Evolutionary conservation across 257 asterid species (phyloP), one percentile per base, ranked within the genome.

Genomic region (Lycium ferocissimum): DNA sequence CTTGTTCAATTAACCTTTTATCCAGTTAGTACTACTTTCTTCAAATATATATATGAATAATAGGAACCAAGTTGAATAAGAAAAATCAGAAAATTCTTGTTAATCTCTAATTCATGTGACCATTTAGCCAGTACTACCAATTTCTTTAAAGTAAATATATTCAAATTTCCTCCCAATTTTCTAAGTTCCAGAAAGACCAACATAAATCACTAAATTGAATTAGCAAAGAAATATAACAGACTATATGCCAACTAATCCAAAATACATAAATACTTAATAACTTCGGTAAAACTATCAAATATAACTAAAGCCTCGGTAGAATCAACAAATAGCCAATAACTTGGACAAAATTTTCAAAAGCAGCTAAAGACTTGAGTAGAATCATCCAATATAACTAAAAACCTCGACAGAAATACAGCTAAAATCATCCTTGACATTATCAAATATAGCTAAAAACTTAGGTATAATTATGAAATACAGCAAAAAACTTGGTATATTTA

Each of bases 61-160:
- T 37, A 14, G 6, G 76, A 67, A 67, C 5, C 3, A 37, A 37
- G 15, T 67, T 37, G 22, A 66, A 67, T 67, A 69, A 67, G 76
- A 67, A 37, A 67, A 67, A 9, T 17, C 35, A 67, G 51, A 67
- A 75, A 47, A 75, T 12, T 75, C 20, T 22, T 22, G 14, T 75
- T 75, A 49, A 76, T 78, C 49, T 76, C 79, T 43, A 70, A 8
- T 70, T 38, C 79, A 70, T 70, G 4, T 38, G 43, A 5, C 43
- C 43, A 5, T 5, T 38, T 38, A 38, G 2, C 43, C 43, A 38
- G 43, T 38, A 38, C 43, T 38, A 38, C 43, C 43, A 38, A 38
- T 38, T 38, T 38, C 43, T n/a, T 38, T 38, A 38, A 38, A 2
- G 43, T 38, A 38, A 38, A 38, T 38, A 38, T 38, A 38, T 5